These are phyloP conservation scores for Prinsepia uniflora DNA, from an alignment of 306 rosid genomes.

Conservation along the genomic window DNA sequence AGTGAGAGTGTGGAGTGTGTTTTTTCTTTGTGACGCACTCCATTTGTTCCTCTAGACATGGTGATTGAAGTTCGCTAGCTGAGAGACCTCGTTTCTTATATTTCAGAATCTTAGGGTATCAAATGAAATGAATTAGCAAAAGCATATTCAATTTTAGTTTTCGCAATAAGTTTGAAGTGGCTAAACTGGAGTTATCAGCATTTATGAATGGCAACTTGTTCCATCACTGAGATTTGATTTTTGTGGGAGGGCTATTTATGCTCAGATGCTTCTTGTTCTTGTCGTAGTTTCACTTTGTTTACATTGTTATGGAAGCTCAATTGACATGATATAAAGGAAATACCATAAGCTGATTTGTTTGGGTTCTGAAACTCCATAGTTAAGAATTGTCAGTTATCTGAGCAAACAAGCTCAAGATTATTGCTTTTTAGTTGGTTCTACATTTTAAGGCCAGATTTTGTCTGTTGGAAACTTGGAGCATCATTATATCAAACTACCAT, in stretches of 20 bases:
- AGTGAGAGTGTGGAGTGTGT: not conserved
- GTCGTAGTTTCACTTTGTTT: not conserved
- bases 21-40: not conserved
- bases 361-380: not conserved
- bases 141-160: not conserved
- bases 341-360: not conserved
- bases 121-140: not conserved
- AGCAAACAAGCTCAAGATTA: not conserved
- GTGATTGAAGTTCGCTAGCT: not conserved
- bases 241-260: not conserved
- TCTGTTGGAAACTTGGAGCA: conserved; percentile 1
- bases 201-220: not conserved
- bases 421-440: not conserved
- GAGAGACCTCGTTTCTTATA: not conserved
- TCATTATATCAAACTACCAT: not conserved
- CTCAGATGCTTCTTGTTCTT: conserved; percentile 5
- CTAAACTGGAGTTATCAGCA: not conserved
- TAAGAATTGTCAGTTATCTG: no score
- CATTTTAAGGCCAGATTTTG: not conserved
- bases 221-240: not conserved
- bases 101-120: not conserved
- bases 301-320: not conserved
- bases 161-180: not conserved
- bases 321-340: not conserved
- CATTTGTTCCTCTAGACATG: not conserved